phyloP scores from a whole-genome alignment of 2,329 filamentous ascomycete species.

The Scleromitrula shiraiana region DNA sequence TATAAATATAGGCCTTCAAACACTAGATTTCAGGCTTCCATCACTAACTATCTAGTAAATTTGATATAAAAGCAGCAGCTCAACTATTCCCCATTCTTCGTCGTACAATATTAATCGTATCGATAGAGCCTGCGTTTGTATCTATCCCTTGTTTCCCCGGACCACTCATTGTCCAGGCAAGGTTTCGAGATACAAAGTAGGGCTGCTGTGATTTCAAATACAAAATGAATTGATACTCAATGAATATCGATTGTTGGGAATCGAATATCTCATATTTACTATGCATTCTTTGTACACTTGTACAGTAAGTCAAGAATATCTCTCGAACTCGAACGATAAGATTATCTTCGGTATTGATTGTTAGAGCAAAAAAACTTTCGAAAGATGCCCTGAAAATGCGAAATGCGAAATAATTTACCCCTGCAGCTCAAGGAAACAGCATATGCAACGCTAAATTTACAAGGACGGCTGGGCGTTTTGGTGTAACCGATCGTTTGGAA shows the following conservation, averaged over 20 bases:
- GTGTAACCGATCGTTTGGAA: slow-evolving; percentile 4
- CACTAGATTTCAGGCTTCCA: not conserved
- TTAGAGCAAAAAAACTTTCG: not conserved
- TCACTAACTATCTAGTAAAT: not conserved
- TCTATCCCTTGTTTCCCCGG: slow-evolving; percentile 8
- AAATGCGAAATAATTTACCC: not conserved
- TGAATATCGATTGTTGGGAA: too few species aligned
- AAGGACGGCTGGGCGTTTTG: not conserved
- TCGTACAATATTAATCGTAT: not conserved
- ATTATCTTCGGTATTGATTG: not conserved
- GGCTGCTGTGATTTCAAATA: not conserved
- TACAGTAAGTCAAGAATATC: not conserved
- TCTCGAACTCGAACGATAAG: not conserved
- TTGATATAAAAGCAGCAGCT: not conserved
- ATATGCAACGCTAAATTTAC: not conserved
- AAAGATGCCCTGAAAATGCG: too few species aligned
- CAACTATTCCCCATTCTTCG: not conserved
- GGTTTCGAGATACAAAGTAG: not conserved
- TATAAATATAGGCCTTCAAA: not conserved
- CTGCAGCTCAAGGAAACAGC: not conserved
- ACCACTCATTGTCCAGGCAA: slow-evolving; percentile 3
- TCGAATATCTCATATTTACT: too few species aligned
- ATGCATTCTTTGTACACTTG: not conserved
- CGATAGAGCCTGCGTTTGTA: not conserved
- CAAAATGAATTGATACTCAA: too few species aligned